Evolutionary conservation across 306 rosid genomes (phyloP), one percentile per base, ranked within the genome.

Genomic region (Rosa chinensis): DNA sequence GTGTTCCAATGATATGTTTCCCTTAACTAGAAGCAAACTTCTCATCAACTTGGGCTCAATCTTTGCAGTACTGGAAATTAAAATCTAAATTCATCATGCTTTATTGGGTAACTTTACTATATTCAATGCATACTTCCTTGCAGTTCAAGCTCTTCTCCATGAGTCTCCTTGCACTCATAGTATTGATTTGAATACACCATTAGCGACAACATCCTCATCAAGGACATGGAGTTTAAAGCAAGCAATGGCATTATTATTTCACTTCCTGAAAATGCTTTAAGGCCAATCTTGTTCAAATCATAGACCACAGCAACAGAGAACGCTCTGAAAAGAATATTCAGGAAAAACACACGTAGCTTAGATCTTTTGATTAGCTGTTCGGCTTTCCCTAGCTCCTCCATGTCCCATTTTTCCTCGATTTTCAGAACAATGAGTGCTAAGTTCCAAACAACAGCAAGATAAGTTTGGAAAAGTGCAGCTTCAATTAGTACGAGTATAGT

Each of bases 111-210:
- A 28, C 28, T 28, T 28, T 28, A 28, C 1, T 28, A 28, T 28
- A 28, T 28, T 28, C 28, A 28, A 28, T 28, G 28, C 28, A 28
- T 28, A 28, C 28, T 28, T 28, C 28, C 28, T 28, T 76, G 55
- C 66, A 77, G 5, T 73, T 84, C 81, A 71, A 79, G 63, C 49
- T 81, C 81, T 82, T 66, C 82, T 70, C 81, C 88, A 42, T 78
- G 73, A 68, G 9, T 62, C 76, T 79, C 50, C 85, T 71, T 75
- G 82, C 83, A 79, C 23, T n/a, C 37, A 71, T 75, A 32, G 76
- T 85, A 85, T 28, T 78, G 59, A 3, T 74, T 75, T 14, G 81
- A 75, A 50, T 16, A 82, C 1, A 64, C 79, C 68, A 79, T 73
- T 21, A 20, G 10, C 9, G 17, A 45, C 10, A 45, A 71, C 62